These are phyloP conservation scores for Tuber aestivum DNA, from an alignment of 495 filamentous ascomycete species.

Conservation along the genomic window DNA sequence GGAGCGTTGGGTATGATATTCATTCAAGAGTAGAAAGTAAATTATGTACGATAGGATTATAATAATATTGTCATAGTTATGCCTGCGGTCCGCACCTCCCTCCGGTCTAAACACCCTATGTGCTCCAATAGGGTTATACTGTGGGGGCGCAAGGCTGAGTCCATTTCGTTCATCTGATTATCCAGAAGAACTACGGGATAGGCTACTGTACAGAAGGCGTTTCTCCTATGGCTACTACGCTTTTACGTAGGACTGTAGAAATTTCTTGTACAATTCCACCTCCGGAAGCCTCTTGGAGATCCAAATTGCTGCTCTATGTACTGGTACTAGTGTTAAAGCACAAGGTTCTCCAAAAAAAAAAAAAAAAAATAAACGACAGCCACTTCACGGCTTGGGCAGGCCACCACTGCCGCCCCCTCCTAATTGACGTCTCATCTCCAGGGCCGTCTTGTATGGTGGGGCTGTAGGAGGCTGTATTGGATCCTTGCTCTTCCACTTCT, in stretches of 20 bases:
- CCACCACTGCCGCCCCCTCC: conserved; percentile 12
- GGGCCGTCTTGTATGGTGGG: conserved; percentile 82
- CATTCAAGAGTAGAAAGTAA: background rate
- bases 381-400: background rate
- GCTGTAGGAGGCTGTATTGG: conserved; percentile 95
- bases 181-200: background rate
- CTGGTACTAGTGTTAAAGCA: background rate
- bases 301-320: background rate
- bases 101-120: background rate
- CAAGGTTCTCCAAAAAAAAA: background rate
- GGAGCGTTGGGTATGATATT: background rate
- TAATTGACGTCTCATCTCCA: conserved; percentile 61
- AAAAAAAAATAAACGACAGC: too few species aligned
- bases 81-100: background rate
- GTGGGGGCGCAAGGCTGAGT: background rate
- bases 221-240: background rate
- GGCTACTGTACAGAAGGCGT: background rate
- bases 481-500: conserved; percentile 70
- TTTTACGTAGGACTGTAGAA: background rate
- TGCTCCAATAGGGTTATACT: background rate
- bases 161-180: background rate
- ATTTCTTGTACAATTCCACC: background rate
- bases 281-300: background rate
- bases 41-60: too few species aligned
- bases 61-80: too few species aligned